Evolutionary conservation across 2,329 filamentous ascomycete genomes (phyloP).

Genomic region (Neonectria ditissima): DNA sequence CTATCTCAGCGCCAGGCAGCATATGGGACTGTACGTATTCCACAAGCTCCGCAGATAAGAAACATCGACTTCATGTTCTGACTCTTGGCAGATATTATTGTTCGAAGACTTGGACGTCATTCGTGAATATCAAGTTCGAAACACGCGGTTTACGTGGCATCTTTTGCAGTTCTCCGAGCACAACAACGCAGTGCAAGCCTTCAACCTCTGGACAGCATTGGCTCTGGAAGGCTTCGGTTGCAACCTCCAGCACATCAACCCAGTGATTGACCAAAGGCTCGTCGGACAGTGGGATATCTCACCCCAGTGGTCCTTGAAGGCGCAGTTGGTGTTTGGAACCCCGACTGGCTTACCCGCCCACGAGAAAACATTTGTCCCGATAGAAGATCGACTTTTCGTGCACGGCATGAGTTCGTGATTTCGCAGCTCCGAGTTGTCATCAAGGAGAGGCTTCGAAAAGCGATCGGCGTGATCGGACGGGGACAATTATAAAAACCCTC

Average conservation of each 20-base stretch:
- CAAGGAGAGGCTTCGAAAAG: neutral
- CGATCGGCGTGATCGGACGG: neutral
- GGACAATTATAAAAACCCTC: no score
- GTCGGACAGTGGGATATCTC: conserved; percentile 26
- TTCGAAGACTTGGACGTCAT: conserved; percentile 31
- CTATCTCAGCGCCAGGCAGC: conserved; percentile 10
- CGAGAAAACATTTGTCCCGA: conserved; percentile 13
- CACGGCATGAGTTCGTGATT: conserved; percentile 5
- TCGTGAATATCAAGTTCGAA: conserved; percentile 13
- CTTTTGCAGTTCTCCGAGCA: conserved; percentile 29
- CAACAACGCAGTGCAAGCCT: conserved; percentile 28
- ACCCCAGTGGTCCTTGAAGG: conserved; percentile 29
- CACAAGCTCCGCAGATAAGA: neutral
- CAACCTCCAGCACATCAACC: conserved; percentile 30
- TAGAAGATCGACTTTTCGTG: conserved; percentile 16
- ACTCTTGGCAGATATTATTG: conserved; percentile 12
- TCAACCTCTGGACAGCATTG: conserved; percentile 29
- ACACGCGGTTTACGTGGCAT: conserved; percentile 21
- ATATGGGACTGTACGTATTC: conserved; percentile 22
- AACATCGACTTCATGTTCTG: neutral
- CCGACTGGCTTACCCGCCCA: conserved; percentile 4
- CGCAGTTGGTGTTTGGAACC: conserved; percentile 28
- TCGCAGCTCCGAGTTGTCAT: no score
- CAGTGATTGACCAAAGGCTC: conserved; percentile 25
- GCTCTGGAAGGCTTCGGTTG: conserved; percentile 25